Conservation (phyloP, 2,329 filamentous ascomycete species). For the Dendrostoma leiphaemia region DNA sequence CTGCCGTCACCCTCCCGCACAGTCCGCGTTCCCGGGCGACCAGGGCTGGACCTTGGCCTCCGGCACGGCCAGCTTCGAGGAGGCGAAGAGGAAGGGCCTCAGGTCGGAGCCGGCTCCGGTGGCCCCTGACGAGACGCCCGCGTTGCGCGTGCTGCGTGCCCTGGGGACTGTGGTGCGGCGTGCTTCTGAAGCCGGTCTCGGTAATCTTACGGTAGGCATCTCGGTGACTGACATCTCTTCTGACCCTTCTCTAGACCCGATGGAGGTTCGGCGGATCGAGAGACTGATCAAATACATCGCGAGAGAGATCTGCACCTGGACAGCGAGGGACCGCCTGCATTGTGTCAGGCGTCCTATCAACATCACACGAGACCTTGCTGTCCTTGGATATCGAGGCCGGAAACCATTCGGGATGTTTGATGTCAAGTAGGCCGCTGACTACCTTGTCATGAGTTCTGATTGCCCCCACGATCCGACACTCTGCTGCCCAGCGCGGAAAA, state of each 20-base stretch:
- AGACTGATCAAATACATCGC: background rate
- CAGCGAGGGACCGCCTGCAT: too few species aligned
- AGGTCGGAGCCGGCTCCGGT: background rate
- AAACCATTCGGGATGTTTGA: too few species aligned
- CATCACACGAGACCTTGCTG: too few species aligned
- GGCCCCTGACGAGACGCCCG: background rate
- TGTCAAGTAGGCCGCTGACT: too few species aligned
- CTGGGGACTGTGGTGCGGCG: background rate
- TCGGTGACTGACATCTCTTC: background rate
- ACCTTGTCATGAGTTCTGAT: too few species aligned
- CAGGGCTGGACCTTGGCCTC: background rate
- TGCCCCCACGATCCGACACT: too few species aligned
- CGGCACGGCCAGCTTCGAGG: background rate
- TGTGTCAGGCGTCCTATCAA: too few species aligned
- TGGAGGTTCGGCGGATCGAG: background rate
- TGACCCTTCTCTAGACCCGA: too few species aligned
- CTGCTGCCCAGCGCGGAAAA: too few species aligned
- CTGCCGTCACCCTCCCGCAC: background rate
- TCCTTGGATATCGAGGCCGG: too few species aligned
- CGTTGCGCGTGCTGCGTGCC: background rate
- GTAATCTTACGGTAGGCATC: background rate
- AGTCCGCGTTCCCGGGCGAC: background rate
- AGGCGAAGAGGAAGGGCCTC: background rate
- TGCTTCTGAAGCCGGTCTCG: background rate
- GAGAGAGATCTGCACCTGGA: background rate